phyloP scores from a whole-genome alignment of 2,329 filamentous ascomycete species.

The Epichloe aotearoae region DNA sequence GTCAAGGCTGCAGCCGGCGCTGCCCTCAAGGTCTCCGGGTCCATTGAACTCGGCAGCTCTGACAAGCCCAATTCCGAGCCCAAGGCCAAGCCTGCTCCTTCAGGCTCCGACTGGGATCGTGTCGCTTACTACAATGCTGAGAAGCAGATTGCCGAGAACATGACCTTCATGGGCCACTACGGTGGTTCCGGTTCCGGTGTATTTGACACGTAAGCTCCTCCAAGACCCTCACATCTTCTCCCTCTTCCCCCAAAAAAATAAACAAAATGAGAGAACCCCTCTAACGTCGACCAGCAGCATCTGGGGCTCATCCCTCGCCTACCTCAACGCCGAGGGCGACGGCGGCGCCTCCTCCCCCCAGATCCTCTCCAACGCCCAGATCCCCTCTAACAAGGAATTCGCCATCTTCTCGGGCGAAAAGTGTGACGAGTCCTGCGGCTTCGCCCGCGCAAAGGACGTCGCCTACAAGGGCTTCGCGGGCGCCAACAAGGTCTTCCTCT shows the following conservation, averaged over 20 bases:
- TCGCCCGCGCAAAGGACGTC: constrained; percentile 27
- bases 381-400: constrained; percentile 32
- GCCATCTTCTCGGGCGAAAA: constrained; percentile 31
- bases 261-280: too few relatives aligned
- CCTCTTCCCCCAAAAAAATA: not conserved
- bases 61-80: not conserved
- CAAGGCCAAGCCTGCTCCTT: constrained; percentile 3
- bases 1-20: constrained; percentile 9
- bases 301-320: constrained; percentile 33
- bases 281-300: constrained; percentile 14
- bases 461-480: constrained; percentile 56
- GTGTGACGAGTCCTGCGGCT: constrained; percentile 31
- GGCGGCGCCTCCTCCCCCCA: constrained; percentile 25
- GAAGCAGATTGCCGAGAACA: constrained; percentile 24
- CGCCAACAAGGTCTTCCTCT: constrained; percentile 57
- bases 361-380: constrained; percentile 23
- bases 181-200: constrained; percentile 30
- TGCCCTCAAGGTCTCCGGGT: not conserved
- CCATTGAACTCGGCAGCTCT: not conserved
- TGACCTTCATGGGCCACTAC: constrained; percentile 36
- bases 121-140: constrained; percentile 32
- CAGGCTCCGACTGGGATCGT: constrained; percentile 25
- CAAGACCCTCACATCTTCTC: not conserved
- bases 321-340: constrained; percentile 28
- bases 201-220: constrained; percentile 27